These are phyloP conservation scores for Entelexis sorbosivorans DNA, from an alignment of 1,139 yeast species.

Conservation along the genomic window DNA sequence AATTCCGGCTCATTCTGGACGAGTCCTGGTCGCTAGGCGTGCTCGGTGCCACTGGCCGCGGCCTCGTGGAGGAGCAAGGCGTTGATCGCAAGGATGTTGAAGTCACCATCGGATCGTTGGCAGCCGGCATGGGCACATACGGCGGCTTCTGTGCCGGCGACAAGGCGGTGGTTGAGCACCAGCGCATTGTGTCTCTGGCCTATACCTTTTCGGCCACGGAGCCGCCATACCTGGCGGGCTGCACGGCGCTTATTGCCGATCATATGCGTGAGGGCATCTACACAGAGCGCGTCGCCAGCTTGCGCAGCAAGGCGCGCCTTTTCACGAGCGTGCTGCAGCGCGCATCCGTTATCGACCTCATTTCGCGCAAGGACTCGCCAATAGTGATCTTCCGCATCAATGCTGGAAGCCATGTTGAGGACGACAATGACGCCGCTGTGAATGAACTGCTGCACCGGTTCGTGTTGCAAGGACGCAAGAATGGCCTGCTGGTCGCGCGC, in stretches of 20 bases:
- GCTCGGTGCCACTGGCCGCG: slow-evolving; percentile 76
- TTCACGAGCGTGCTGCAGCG: slow-evolving; percentile 34
- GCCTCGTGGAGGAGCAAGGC: slow-evolving; percentile 59
- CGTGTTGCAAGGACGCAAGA: slow-evolving; percentile 32
- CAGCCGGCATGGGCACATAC: slow-evolving; percentile 70
- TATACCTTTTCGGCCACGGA: slow-evolving; percentile 90
- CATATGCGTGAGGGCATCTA: slow-evolving; percentile 14
- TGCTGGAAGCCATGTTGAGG: slow-evolving; percentile 35
- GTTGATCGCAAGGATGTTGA: slow-evolving; percentile 53
- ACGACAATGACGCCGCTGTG: slow-evolving; percentile 36
- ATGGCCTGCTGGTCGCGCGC: slow-evolving; percentile 55
- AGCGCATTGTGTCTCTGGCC: slow-evolving; percentile 78
- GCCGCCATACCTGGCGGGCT: slow-evolving; percentile 81
- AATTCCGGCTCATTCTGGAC: slow-evolving; percentile 76
- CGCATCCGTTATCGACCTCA: slow-evolving; percentile 38
- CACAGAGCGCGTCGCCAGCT: slow-evolving; percentile 26
- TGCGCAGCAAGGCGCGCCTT: slow-evolving; percentile 33
- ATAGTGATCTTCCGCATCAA: slow-evolving; percentile 46
- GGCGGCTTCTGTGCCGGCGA: slow-evolving; percentile 95
- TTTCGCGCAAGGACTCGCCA: slow-evolving; percentile 55
- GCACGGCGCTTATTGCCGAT: slow-evolving; percentile 49
- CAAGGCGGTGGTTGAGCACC: slow-evolving; percentile 76
- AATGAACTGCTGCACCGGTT: slow-evolving; percentile 18
- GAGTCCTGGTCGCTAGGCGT: slow-evolving; percentile 82
- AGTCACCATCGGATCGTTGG: slow-evolving; percentile 79